These are phyloP conservation scores for Parasitella parasitica DNA, from an alignment of 371 early-diverging fungal genomes.

Conservation along the genomic window DNA sequence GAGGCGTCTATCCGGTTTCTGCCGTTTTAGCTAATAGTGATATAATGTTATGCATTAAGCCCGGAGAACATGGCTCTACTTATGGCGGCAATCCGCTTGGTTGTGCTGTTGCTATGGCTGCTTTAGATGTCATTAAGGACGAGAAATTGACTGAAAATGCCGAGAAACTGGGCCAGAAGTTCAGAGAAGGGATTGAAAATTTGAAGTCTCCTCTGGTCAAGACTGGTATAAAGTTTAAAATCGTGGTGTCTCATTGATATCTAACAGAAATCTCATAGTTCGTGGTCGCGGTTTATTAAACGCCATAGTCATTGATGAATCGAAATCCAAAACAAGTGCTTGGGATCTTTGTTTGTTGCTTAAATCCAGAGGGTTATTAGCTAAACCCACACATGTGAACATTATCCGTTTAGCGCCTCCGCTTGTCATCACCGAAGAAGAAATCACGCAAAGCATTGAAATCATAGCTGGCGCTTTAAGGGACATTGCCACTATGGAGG, in stretches of 20 bases:
- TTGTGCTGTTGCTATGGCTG: slow-evolving; percentile 92
- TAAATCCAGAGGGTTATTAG: slow-evolving; percentile 89
- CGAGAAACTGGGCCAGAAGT: slow-evolving; percentile 74
- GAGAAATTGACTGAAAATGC: slow-evolving; percentile 87
- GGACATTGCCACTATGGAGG: slow-evolving; percentile 65
- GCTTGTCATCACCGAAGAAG: slow-evolving; percentile 88
- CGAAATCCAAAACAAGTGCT: slow-evolving; percentile 81
- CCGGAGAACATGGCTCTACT: slow-evolving; percentile 97
- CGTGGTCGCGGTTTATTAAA: slow-evolving; percentile 96
- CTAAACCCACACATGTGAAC: slow-evolving; percentile 98
- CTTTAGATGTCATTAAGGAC: slow-evolving; percentile 92
- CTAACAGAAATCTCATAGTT: slow-evolving; percentile 41
- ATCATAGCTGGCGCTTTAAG: slow-evolving; percentile 78
- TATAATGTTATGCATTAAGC: slow-evolving; percentile 90
- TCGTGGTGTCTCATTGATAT: background rate
- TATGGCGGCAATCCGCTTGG: slow-evolving; percentile 98
- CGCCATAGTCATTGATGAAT: slow-evolving; percentile 93
- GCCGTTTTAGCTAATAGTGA: slow-evolving; percentile 89
- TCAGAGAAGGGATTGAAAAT: slow-evolving; percentile 73
- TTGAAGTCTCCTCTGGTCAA: slow-evolving; percentile 78
- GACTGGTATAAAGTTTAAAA: slow-evolving; percentile 39
- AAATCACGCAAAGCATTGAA: slow-evolving; percentile 76
- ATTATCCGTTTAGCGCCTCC: slow-evolving; percentile 98
- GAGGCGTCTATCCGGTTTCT: slow-evolving; percentile 94
- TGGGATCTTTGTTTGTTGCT: slow-evolving; percentile 96